Base-by-base conservation (phyloP, 768 basidiomycete species). In the Leccinum barrowsii region DNA sequence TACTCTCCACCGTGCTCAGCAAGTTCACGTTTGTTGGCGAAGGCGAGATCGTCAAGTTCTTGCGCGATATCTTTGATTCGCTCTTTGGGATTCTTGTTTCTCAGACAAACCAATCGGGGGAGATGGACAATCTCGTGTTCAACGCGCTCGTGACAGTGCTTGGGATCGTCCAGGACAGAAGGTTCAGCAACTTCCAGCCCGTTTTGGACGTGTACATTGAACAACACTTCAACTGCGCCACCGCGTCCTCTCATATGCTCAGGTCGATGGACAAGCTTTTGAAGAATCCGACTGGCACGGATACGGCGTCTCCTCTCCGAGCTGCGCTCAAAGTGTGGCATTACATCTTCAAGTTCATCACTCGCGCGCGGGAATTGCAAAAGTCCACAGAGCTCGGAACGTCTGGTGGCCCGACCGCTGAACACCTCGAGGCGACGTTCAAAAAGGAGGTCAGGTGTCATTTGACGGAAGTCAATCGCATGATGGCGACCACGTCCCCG, bases 291-390 rank as follows among this genome's bases (percentile, higher is more conserved):
- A 84, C 86, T 0, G 82, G 85, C 21, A 75, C 78, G 8, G 90
- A 92, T 22, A 84, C 82, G 3, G 93, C 90, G 0, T 86, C 89
- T 17, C 82, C 84, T 5, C 80, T 98, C 56, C 86, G 95, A 34
- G 86, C 92, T 11, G 90, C 94, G 15, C 78, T 98, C 59, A 98
- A 98, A 72, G 96, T 98, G 30, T 96, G 94, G 94, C 90, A 94
- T 67, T 93, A 95, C 68, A 86, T 98, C 65, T 92, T 98, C 84
- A 92, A 91, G 70, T 92, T 98, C 74, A 90, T 97, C 67, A 85
- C 90, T 15, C 83, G 91, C n/a, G 88, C 94, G 2, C 80, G 94
- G 35, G 92, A 94, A 66, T 71, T 96, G 48, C 94, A 96, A 71
- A 92, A 92, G 71, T 77, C 80, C 6, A 88, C 87, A 67, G 92